These are phyloP conservation scores for Gillenia trifoliata DNA, from an alignment of 306 rosid species.

Conservation along the genomic window DNA sequence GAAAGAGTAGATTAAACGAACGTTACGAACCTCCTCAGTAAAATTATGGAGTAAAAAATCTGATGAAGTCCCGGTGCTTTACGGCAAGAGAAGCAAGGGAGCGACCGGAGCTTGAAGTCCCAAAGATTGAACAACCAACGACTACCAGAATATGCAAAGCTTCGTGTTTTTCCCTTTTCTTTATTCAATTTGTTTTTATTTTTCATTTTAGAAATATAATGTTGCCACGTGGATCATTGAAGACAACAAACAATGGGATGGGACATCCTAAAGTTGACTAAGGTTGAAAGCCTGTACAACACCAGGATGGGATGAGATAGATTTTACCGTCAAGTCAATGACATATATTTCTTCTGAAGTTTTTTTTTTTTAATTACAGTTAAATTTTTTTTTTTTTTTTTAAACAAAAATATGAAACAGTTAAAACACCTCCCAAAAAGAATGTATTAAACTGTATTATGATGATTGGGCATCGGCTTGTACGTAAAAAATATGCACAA, in stretches of 20 bases:
- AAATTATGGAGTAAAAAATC: neutral
- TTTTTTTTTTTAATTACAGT: no score
- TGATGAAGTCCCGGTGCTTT: neutral
- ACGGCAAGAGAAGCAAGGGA: neutral
- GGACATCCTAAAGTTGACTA: no score
- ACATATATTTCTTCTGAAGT: no score
- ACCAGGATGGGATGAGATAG: neutral
- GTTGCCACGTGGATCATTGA: neutral
- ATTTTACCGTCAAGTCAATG: no score
- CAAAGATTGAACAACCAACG: neutral
- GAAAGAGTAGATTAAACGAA: neutral
- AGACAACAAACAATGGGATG: neutral
- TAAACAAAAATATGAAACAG: no score
- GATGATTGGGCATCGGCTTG: no score
- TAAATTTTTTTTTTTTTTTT: no score
- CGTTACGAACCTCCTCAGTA: neutral
- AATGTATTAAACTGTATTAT: no score
- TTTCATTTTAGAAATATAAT: neutral
- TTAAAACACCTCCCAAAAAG: no score
- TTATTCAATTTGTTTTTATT: neutral
- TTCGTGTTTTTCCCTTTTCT: neutral
- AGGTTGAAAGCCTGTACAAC: no score
- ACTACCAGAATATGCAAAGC: neutral
- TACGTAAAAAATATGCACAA: no score
- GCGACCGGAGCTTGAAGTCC: neutral